Base-by-base conservation (phyloP, 306 rosid species). In the Leucaena leucocephala region DNA sequence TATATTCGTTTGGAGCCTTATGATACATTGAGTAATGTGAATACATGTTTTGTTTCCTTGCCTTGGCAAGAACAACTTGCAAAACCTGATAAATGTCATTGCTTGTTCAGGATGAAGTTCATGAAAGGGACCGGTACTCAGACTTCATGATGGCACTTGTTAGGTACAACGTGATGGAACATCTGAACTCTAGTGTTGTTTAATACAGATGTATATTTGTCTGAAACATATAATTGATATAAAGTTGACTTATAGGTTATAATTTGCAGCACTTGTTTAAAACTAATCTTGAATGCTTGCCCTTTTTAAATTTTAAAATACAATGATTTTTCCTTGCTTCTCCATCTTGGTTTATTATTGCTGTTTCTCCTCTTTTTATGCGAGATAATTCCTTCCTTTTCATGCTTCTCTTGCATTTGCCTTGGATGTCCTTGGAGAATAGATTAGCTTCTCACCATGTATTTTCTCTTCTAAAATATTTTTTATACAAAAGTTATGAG, bases 81-180 rank as follows among this genome's bases (percentile, higher is more conserved):
- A 67, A 50, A 78, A 65, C 40, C 34, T 71, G 61, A 72, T 78
- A 69, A 81, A 70, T 39, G 67, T 71, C 62, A 68, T 86, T 74
- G 79, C 42, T 76, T 76, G 43, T 80, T 82, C 86, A 95, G 99
- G 99, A 95, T 81, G 99, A 95, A 89, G 86, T 95, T 88, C 99
- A 95, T 85, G 99, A 95, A 90, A 90, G 99, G 86, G 99, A 95
- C 82, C 91, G 93, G 50, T 85, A 85, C 86, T 90, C 99, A 46
- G 99, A 95, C 78, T 83, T 95, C 75, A 90, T 91, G 93, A 75
- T 95, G 85, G 95, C 99, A 78, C 84, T 95, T 78, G 69, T 95
- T 77, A 95, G 99, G 99, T 87, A 73, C 68, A 63, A 43, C 62
- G 17, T 44, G 34, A 67, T 58, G 67, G 54, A 55, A 67, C 49